Conservation (phyloP, 1,284 basidiomycete genomes). For the Heterobasidion irregulare region DNA sequence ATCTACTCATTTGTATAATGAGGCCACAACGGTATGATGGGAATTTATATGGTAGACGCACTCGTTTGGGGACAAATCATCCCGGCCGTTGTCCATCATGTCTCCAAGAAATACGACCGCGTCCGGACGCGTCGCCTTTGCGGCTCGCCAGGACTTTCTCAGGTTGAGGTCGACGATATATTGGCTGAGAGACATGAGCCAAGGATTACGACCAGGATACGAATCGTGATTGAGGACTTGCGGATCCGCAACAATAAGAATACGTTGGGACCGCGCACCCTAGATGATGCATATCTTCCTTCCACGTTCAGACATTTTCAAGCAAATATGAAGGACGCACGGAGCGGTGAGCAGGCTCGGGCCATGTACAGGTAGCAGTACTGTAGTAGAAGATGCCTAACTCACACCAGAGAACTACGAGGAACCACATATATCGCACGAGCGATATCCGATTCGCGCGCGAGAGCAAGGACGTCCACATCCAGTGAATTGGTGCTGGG, state of each 20-base stretch:
- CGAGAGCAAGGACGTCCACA: too few relatives aligned
- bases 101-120: conserved; percentile 81
- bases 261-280: conserved; percentile 39
- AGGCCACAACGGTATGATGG: not conserved
- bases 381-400: conserved; percentile 49
- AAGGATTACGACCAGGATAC: conserved; percentile 42
- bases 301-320: not conserved
- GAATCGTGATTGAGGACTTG: conserved; percentile 67
- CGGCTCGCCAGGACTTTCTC: conserved; percentile 75
- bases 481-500: too few relatives aligned
- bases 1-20: conserved; percentile 35
- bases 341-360: conserved; percentile 22
- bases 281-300: conserved; percentile 3
- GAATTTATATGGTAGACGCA: conserved; percentile 29
- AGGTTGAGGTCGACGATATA: conserved; percentile 67
- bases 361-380: conserved; percentile 51
- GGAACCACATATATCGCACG: conserved; percentile 31
- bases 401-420: conserved; percentile 64
- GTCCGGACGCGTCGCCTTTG: conserved; percentile 55
- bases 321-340: not conserved
- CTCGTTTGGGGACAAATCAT: conserved; percentile 58
- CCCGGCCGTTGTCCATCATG: conserved; percentile 78
- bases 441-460: too few relatives aligned
- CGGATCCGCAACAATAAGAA: conserved; percentile 77
- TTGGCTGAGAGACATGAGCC: conserved; percentile 45